Percentiles rank a stretch among this genome's conserved stretches.
Evolutionary conservation across 169 alveolate genomes (phyloP).

Genomic region (Eimeria sp.): DNA sequence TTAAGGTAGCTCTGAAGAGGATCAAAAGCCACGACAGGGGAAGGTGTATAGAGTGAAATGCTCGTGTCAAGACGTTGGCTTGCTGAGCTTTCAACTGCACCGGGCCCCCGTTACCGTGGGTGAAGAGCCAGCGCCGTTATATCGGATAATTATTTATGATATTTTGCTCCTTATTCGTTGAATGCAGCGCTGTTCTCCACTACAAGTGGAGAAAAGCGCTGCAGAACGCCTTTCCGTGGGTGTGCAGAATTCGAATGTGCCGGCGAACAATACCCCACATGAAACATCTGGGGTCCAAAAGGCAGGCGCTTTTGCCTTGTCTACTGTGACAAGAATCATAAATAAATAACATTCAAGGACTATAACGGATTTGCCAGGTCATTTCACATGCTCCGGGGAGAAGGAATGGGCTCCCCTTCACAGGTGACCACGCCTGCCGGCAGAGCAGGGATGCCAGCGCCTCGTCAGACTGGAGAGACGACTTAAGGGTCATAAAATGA

Average conservation of each 20-base stretch:
- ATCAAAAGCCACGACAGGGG: not conserved
- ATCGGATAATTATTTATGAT: not conserved
- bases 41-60: not conserved
- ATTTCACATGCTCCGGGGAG: not conserved
- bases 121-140: not conserved
- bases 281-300: not conserved
- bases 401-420: not conserved
- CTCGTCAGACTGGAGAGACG: not conserved
- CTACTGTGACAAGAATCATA: not conserved
- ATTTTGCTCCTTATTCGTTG: not conserved
- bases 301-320: not conserved
- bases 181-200: slow-evolving; percentile 5
- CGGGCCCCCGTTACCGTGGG: not conserved
- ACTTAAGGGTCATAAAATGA: not conserved
- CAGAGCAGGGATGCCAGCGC: not conserved
- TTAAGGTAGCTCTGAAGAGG: not conserved
- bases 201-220: not conserved
- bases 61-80: not conserved
- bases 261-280: not conserved
- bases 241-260: slow-evolving; percentile 16
- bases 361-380: not conserved
- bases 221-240: not conserved
- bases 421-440: slow-evolving; percentile 14
- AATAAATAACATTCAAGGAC: not conserved
- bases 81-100: not conserved